phyloP scores from a whole-genome alignment of 768 basidiomycete genomes.

The Boletus reticuloceps region DNA sequence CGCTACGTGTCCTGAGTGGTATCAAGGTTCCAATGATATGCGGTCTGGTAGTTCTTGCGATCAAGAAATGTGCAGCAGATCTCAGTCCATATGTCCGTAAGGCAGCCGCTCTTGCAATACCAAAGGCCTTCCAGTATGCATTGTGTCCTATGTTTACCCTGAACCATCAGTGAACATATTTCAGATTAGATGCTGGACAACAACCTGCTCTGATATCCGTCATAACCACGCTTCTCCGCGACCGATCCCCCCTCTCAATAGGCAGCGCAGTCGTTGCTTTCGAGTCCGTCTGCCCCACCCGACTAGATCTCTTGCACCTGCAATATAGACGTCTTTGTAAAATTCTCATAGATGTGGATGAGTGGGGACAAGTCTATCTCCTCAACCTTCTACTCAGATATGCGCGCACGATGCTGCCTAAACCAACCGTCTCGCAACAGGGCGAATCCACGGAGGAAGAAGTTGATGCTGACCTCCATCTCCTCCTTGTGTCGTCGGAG shows the following conservation, averaged over 20 bases:
- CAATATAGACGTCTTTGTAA: slow-evolving; percentile 85
- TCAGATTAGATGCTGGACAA: slow-evolving; percentile 72
- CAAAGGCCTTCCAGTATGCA: slow-evolving; percentile 75
- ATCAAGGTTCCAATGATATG: slow-evolving; percentile 90
- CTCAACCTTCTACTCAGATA: slow-evolving; percentile 80
- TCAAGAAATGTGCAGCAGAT: slow-evolving; percentile 91
- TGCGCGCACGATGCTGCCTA: slow-evolving; percentile 76
- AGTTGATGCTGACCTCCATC: slow-evolving; percentile 72
- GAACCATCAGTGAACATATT: slow-evolving; percentile 1
- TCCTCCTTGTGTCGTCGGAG: slow-evolving; percentile 69
- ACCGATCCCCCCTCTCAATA: slow-evolving; percentile 83
- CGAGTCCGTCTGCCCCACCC: slow-evolving; percentile 79
- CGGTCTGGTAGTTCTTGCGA: slow-evolving; percentile 78
- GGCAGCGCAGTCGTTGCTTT: slow-evolving; percentile 88
- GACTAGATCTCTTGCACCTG: slow-evolving; percentile 83
- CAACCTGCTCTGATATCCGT: slow-evolving; percentile 68
- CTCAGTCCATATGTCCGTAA: slow-evolving; percentile 94
- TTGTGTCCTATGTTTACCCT: slow-evolving; percentile 15
- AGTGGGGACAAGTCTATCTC: slow-evolving; percentile 91
- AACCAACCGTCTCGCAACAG: slow-evolving; percentile 44
- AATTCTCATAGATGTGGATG: slow-evolving; percentile 87
- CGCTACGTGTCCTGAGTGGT: slow-evolving; percentile 86
- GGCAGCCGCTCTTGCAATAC: slow-evolving; percentile 85
- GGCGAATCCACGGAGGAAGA: slow-evolving; percentile 46
- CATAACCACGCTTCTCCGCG: slow-evolving; percentile 60